Evolutionary conservation across 805 yeast genomes (phyloP), one percentile per base, ranked within the genome.

Genomic region (Candida namnaoensis): DNA sequence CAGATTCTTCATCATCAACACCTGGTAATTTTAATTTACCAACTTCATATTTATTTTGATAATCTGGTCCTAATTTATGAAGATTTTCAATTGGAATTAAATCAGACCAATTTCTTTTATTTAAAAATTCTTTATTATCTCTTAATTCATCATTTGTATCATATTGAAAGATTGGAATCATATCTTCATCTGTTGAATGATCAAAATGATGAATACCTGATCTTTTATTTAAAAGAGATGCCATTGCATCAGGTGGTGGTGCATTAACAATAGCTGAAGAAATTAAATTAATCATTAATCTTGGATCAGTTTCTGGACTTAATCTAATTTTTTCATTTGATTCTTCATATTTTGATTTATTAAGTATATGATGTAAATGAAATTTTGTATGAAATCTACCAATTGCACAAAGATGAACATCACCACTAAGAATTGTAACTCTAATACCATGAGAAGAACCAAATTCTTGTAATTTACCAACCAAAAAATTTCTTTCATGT

Each of bases 201-300:
- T 75, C 83, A 50, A 80, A 82, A 46, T 73, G 80, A 60, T 90
- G 97, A 23, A 76, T 65, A 9, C 49, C 50, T 12, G 85, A 71
- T 51, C 96, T 69, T 51, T 71, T 77, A 59, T 83, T 72, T 49
- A 91, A 65, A 47, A 91, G 66, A 6, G 66, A 63, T 1, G 95
- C 93, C 83, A 91, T 84, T 7, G 81, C 80, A 56, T 79, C 76
- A 2, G 97, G 96, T 2, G 98, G 98, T 11, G 99, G 96, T 0
- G 93, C 79, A 59, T 91, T 91, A 27, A 83, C 79, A 44, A 91
- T 88, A 3, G 98, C 98, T 14, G 96, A 86, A 7, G 93, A 80
- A 37, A 88, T 82, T 36, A 93, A 77, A 56, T 91, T 91, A 60
- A 86, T 74, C 57, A 90, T 81, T 48, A 85, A 69, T 44, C 90